These are phyloP conservation scores for Fusarium continuum DNA, from an alignment of 2,329 filamentous ascomycete genomes.

Conservation along the genomic window DNA sequence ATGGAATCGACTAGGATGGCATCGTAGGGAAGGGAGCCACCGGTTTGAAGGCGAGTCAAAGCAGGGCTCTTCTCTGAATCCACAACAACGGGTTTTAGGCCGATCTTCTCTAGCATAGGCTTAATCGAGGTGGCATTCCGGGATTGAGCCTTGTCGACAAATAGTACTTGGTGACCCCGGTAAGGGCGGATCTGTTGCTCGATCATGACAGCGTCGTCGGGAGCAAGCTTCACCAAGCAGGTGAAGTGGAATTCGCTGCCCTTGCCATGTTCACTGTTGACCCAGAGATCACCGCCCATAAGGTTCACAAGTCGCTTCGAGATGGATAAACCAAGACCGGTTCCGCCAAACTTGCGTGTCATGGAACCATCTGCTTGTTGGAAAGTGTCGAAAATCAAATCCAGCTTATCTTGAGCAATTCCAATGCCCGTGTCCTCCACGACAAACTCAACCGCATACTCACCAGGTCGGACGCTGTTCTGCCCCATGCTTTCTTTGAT, in stretches of 20 bases:
- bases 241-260: conserved; percentile 98
- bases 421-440: conserved; percentile 97
- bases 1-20: conserved; percentile 96
- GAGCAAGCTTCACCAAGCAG: conserved; percentile 85
- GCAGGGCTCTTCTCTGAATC: conserved; percentile 74
- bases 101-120: conserved; percentile 79
- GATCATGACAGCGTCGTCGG: conserved; percentile 79
- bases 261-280: conserved; percentile 88
- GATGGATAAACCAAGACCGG: conserved; percentile 91
- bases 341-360: conserved; percentile 94
- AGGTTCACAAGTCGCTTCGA: conserved; percentile 94
- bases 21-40: conserved; percentile 78
- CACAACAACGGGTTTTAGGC: conserved; percentile 85
- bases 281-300: conserved; percentile 97
- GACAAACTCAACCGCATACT: conserved; percentile 95
- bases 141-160: conserved; percentile 91
- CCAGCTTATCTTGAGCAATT: conserved; percentile 93
- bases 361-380: conserved; percentile 98
- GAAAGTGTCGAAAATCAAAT: conserved; percentile 98
- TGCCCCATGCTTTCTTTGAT: conserved; percentile 75
- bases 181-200: conserved; percentile 89
- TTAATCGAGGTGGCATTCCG: conserved; percentile 79
- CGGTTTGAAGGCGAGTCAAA: conserved; percentile 62
- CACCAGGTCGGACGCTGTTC: conserved; percentile 71
- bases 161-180: conserved; percentile 89